Evolutionary conservation across 2,329 filamentous ascomycete genomes (phyloP).

Genomic region (Ophiocordyceps australis): DNA sequence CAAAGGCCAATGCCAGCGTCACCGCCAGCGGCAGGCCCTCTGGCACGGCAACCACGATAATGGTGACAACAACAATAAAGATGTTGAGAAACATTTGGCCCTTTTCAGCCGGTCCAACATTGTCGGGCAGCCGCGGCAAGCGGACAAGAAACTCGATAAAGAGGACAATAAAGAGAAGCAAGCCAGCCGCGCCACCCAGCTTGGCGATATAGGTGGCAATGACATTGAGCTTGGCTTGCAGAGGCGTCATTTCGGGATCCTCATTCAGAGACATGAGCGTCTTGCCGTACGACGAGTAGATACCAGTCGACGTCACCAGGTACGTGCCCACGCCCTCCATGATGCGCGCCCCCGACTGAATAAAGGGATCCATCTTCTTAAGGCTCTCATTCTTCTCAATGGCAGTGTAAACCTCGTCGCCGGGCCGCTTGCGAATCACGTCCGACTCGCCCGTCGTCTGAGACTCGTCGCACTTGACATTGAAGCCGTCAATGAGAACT

Average conservation of each 20-base stretch:
- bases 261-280: slow-evolving; percentile 59
- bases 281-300: slow-evolving; percentile 58
- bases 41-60: slow-evolving; percentile 64
- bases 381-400: slow-evolving; percentile 48
- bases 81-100: slow-evolving; percentile 63
- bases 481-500: slow-evolving; percentile 53
- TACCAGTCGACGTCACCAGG: slow-evolving; percentile 54
- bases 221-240: slow-evolving; percentile 58
- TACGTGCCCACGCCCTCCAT: slow-evolving; percentile 64
- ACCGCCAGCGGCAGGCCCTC: slow-evolving; percentile 63
- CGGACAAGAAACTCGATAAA: slow-evolving; percentile 70
- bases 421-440: slow-evolving; percentile 48
- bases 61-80: slow-evolving; percentile 61
- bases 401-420: slow-evolving; percentile 49
- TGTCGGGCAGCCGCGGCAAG: slow-evolving; percentile 31
- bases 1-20: slow-evolving; percentile 61
- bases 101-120: slow-evolving; percentile 46
- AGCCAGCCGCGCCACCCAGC: slow-evolving; percentile 56
- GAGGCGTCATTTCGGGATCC: slow-evolving; percentile 55
- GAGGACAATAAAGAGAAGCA: slow-evolving; percentile 67
- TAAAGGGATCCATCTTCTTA: slow-evolving; percentile 64
- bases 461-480: slow-evolving; percentile 61
- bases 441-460: slow-evolving; percentile 68
- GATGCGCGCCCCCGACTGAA: slow-evolving; percentile 68
- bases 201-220: slow-evolving; percentile 66